phyloP scores from a whole-genome alignment of 441 rosid species.

The Breynia disticha region DNA sequence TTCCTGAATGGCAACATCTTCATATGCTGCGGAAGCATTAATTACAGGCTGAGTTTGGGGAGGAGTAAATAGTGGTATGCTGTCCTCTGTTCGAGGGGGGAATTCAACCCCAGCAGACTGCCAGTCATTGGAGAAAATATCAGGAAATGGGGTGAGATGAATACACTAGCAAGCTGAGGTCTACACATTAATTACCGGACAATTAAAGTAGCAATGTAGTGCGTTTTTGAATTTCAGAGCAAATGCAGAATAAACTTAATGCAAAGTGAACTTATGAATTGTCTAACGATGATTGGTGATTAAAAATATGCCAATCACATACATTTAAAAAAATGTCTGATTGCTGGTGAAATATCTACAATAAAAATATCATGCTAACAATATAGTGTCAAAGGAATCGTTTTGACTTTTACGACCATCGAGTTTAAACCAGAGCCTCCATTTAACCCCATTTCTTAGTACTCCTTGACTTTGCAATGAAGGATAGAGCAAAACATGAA shows the following conservation, averaged over 20 bases:
- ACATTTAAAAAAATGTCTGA: too few species aligned
- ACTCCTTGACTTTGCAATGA: not conserved
- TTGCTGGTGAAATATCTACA: too few species aligned
- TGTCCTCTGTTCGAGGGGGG: conserved; percentile 80
- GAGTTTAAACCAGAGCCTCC: not conserved
- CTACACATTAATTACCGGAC: not conserved
- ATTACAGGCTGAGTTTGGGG: conserved; percentile 81
- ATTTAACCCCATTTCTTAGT: not conserved
- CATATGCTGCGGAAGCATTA: conserved; percentile 42
- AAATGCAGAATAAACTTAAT: not conserved
- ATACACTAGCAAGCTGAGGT: not conserved
- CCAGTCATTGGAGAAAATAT: conserved; percentile 12
- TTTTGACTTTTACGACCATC: not conserved
- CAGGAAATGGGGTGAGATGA: not conserved
- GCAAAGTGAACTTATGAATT: too few species aligned
- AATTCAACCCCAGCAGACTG: conserved; percentile 88
- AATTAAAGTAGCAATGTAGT: not conserved
- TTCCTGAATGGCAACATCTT: conserved; percentile 89
- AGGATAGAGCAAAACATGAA: not conserved
- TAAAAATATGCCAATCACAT: too few species aligned
- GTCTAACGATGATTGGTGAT: too few species aligned
- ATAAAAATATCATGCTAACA: too few species aligned
- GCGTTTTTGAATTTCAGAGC: not conserved
- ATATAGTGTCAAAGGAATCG: not conserved
- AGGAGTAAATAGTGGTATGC: conserved; percentile 86